Evolutionary conservation across 2,329 filamentous ascomycete species (phyloP), one percentile per base, ranked within the genome.

Genomic region (Metarhizium guizhouense): DNA sequence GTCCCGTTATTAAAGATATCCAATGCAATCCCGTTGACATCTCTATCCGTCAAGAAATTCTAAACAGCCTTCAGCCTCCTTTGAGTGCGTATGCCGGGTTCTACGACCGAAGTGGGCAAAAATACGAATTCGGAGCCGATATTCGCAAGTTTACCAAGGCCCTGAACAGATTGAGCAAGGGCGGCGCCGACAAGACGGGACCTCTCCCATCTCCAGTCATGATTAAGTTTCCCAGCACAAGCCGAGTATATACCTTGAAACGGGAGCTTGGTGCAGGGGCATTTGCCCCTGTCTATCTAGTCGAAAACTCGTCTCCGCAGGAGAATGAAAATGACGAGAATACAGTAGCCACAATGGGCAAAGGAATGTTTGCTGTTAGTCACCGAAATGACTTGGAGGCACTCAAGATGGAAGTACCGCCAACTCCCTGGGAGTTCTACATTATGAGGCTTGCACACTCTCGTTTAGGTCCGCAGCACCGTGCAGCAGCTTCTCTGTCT

Each of bases 391-490:
- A 75, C 1, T 78, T 94, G 4, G 91, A 96, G 70, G 94, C 94
- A 1, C 78, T 99, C 63, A 99, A 99, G 72, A 92, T 96, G 84
- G 94, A 99, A 72, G 82, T 87, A 36, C 90, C 92, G 0, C 89
- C 93, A 0, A 87, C 85, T 4, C 80, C 88, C 0, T 99, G 94
- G 94, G 94, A 99, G 67, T 99, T 97, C 67, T 88, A 96, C 72
- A 95, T 99, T 71, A 90, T 97, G 76, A 86, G 90, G 1, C 82
- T 90, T 55, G 84, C 88, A 2, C 89, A 93, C 60, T 76, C 81
- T 25, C 87, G 94, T 1, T 77, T 99, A 0, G 87, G 86, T 0
- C 79, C 86, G 1, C 81, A 80, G 34, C 74, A 87, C 57, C 85
- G 93, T 14, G 86, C 87, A 0, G 79, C 84, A 1, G 84, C 89